Base-by-base conservation (phyloP, 768 basidiomycete genomes). In the Psilocybe cyanescens region DNA sequence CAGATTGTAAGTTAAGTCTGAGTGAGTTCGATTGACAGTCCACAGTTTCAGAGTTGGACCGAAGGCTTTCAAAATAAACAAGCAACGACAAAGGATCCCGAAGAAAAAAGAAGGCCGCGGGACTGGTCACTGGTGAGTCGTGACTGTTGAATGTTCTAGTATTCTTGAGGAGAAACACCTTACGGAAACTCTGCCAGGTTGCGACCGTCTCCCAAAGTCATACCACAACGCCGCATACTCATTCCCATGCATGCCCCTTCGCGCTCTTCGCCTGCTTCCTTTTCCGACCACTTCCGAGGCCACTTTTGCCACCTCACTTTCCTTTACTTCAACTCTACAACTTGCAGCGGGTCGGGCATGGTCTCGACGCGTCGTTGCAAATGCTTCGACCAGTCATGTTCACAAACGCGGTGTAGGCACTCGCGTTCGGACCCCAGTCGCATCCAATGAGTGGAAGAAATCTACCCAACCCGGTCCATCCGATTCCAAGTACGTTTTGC, bases 311-410 rank as follows among this genome's bases (percentile, higher is more conserved):
- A 61, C 50, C 52, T 58, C 66, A n/a, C 63, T 70, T 17, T 70
- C 75, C 39, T 81, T 84, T 64, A 70, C 73, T 30, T 72, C 75
- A 51, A 72, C 80, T 49, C 75, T 85, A 3, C 81, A 81, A 58
- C 74, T 74, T 41, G 84, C 83, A 58, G 84, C 85, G 17, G 76
- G 76, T 64, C 80, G 79, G 53, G 85, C 84, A 50, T 87, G 82
- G 77, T 65, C 71, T n/a, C 56, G 67, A 62, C 71, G 64, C 55
- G 65, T 66, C 55, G 39, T 54, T 31, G 67, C 69, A 12, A 51
- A 63, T 55, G 14, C 65, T 11, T 58, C 59, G 8, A 51, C 52
- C 24, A 59, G 49, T 59, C 30, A 4, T 44, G n/a, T 39, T 47
- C 52, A 53, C 33, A 59, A 58, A 58, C 62, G 58, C 53, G 55